Base-by-base conservation (phyloP, 2,329 filamentous ascomycete species). In the Scedosporium dehoogii region DNA sequence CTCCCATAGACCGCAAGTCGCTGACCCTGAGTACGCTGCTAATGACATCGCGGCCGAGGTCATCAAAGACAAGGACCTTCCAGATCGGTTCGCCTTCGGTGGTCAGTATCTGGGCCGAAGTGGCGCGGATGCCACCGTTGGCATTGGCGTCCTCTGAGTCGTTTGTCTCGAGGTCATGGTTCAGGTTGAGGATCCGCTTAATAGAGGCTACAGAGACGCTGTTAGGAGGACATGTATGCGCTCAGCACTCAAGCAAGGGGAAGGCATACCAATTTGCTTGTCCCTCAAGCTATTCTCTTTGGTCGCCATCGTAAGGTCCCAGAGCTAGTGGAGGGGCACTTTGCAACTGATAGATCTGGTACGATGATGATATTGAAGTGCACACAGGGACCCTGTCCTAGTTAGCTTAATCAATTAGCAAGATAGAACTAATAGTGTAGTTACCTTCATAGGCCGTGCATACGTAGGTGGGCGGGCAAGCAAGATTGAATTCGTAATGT, bases 41-140 rank as follows among this genome's bases (percentile, higher is more conserved):
- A 70, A 99, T 97, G 64, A 99, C 90, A 83, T 97, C 92, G 73
- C 92, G 84, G 58, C 93, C 94, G 3, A 87, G 74, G 68, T 93
- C 89, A 75, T 99, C 96, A 72, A 99, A 97, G 9, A 99, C 91
- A 60, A 99, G 80, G 6, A 97, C 90, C 75, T 97, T 97, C 93
- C 93, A 97, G 77, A 97, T 92, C 0, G 93, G 92, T 70, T 96
- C 91, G 66, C 92, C 92, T 69, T 96, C 88, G 57, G 90, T 83
- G 68, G 92, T 92, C 65, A 96, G 79, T 61, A 97, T 89, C 16
- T 91, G 88, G n/a, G 87, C 87, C 44, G 87, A 83, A 23, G 88
- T 84, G 62, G 87, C 81, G 62, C 88, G 78, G 44, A 65, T 62
- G 9, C 88, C 75, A 59, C 86, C 87, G 70, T 87, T 87, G 62